Base-by-base conservation (phyloP, 345 rosid species). In the Conringia planisiliqua region DNA sequence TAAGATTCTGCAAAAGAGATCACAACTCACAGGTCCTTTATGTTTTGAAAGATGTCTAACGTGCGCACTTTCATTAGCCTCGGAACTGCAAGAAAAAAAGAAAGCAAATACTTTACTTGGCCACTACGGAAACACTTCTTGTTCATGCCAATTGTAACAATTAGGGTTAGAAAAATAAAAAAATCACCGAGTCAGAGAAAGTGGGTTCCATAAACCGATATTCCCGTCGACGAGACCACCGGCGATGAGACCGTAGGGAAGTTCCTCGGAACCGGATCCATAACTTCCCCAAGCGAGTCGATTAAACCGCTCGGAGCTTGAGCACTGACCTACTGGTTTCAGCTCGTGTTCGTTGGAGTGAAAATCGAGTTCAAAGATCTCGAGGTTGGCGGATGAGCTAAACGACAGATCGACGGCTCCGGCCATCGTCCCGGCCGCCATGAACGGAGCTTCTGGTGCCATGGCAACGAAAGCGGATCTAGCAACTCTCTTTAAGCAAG, bases 391-490 rank as follows among this genome's bases (percentile, higher is more conserved):
- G 12, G 96, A 83, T 12, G 98, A 90, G 77, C 96, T 93, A 74
- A 93, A 93, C 6, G 96, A 93, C 62, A 85, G 85, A 83, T 93
- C 97, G 65, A 93, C 96, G 6, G 95, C 96, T 38, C 96, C 95
- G 13, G 97, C 96, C 98, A 93, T 88, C 59, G 98, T 93, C 16
- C 97, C 98, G 16, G 98, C 92, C 10, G 61, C 38, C 39, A 56
- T 56, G 39, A 56, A 56, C 39, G 61, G 61, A 30, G 61, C 61
- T 30, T 56, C 22, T 9, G 61, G 22, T 3, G 97, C 98, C 88
- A 90, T 80, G n/a, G 97, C 93, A 81, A 85, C 93, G 54, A 88
- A 85, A 83, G 97, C 92, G 85, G 98, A 90, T 85, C 93, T 75
- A 68, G 54, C 85, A 24, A 89, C 89, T 27, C 84, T 86, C 81